Percentiles rank a stretch among this genome's conserved stretches.
Evolutionary conservation across 1,284 basidiomycete genomes (phyloP).

Genomic region (Melampsora americana): DNA sequence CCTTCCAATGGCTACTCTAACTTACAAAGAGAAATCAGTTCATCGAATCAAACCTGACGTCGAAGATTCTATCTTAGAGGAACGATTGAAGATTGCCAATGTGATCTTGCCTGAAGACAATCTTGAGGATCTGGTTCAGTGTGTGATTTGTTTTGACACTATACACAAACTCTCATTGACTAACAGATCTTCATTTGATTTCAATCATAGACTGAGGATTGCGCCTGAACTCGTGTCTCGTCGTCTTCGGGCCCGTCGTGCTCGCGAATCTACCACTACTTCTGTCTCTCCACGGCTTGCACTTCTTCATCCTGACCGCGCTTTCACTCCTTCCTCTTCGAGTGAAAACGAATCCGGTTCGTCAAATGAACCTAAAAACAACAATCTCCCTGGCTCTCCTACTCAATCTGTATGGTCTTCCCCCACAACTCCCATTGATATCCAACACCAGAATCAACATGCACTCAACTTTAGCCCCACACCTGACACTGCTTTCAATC

Average conservation of each 20-base stretch:
- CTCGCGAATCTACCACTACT: neutral
- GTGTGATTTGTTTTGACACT: neutral
- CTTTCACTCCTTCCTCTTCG: constrained; percentile 5
- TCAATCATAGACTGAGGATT: constrained; percentile 27
- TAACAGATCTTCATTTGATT: neutral
- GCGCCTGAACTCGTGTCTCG: constrained; percentile 36
- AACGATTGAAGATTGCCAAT: constrained; percentile 31
- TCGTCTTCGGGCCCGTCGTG: neutral
- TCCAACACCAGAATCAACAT: neutral
- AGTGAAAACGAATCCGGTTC: constrained; percentile 10
- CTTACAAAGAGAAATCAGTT: neutral
- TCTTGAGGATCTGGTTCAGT: constrained; percentile 36
- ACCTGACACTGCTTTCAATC: neutral
- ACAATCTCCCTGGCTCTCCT: neutral
- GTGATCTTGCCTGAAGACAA: constrained; percentile 39
- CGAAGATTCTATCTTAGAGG: constrained; percentile 32
- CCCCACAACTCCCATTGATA: neutral
- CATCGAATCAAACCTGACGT: constrained; percentile 6
- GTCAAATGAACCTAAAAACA: constrained; percentile 1
- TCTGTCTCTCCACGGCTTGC: neutral
- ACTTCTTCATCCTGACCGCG: neutral
- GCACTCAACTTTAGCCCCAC: neutral
- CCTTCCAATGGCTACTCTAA: neutral
- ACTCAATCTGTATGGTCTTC: neutral
- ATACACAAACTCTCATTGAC: neutral